Evolutionary conservation across 805 yeast genomes (phyloP).

Genomic region (Kuraishia floccosa): DNA sequence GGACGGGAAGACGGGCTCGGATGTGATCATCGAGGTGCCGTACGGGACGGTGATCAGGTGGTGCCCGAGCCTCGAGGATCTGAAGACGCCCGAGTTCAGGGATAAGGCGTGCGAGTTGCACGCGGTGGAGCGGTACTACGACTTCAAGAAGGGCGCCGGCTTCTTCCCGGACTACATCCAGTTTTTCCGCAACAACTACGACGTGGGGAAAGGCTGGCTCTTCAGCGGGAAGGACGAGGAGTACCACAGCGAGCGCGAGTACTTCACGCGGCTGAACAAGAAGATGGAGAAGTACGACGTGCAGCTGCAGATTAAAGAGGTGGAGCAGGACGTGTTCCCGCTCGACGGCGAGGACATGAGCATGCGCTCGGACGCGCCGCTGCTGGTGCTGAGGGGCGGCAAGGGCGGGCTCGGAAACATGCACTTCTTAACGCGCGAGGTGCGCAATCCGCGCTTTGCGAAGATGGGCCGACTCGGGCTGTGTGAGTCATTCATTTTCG

Average conservation of each 20-base stretch:
- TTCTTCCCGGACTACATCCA: slow-evolving; percentile 37
- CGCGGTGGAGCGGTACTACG: slow-evolving; percentile 11
- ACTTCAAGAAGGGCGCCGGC: slow-evolving; percentile 13
- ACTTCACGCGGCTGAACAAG: slow-evolving; percentile 52
- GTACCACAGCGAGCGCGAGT: slow-evolving; percentile 53
- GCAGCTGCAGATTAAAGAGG: slow-evolving; percentile 45
- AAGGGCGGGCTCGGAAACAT: slow-evolving; percentile 93
- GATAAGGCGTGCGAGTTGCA: slow-evolving; percentile 6
- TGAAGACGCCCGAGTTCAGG: slow-evolving; percentile 7
- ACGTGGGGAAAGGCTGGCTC: slow-evolving; percentile 79
- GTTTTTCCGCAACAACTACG: slow-evolving; percentile 48
- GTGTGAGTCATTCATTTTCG: slow-evolving; percentile 61
- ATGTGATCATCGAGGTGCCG: slow-evolving; percentile 75
- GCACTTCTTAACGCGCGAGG: slow-evolving; percentile 78
- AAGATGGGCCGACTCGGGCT: slow-evolving; percentile 68
- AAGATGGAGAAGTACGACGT: slow-evolving; percentile 58
- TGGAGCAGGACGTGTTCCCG: slow-evolving; percentile 61
- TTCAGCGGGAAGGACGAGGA: slow-evolving; percentile 71
- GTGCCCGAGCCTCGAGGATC: slow-evolving; percentile 50
- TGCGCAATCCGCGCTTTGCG: slow-evolving; percentile 85
- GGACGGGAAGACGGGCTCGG: slow-evolving; percentile 80
- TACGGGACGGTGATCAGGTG: slow-evolving; percentile 82
- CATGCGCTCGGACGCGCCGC: slow-evolving; percentile 51
- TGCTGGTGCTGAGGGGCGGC: slow-evolving; percentile 72
- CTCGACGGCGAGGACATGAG: slow-evolving; percentile 68